These are phyloP conservation scores for Quercus berberidifolia DNA, from an alignment of 306 rosid genomes.

Conservation along the genomic window DNA sequence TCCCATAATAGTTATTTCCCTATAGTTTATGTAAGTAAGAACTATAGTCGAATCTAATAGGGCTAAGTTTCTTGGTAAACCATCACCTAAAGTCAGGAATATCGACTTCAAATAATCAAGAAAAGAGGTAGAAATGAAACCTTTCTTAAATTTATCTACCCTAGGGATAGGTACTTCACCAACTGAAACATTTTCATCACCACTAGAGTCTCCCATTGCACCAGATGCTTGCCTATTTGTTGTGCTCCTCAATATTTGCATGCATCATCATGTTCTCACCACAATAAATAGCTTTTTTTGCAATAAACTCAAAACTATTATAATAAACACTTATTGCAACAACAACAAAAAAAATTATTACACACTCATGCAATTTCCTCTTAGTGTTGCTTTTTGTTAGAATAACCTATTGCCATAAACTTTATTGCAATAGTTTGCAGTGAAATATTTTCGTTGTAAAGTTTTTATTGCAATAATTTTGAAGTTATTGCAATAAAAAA, in stretches of 20 bases:
- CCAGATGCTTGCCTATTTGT: conserved; percentile 31
- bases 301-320: too few relatives aligned
- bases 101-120: conserved; percentile 75
- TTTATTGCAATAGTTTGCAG: too few relatives aligned
- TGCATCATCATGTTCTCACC: background rate
- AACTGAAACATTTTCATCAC: conserved; percentile 37
- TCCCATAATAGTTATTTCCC: conserved; percentile 87
- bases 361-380: too few relatives aligned
- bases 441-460: too few relatives aligned
- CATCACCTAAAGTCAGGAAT: conserved; percentile 62
- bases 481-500: too few relatives aligned
- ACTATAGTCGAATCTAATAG: conserved; percentile 56
- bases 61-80: conserved; percentile 53
- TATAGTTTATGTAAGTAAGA: conserved; percentile 79
- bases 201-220: conserved; percentile 49
- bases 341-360: too few relatives aligned
- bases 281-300: too few relatives aligned
- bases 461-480: too few relatives aligned
- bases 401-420: too few relatives aligned
- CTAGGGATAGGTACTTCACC: conserved; percentile 44
- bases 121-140: conserved; percentile 78
- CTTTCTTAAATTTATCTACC: conserved; percentile 42
- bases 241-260: conserved; percentile 56
- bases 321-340: too few relatives aligned
- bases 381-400: too few relatives aligned